A percentile compares a stretch with the other conserved stretches of the same genome.
Evolutionary conservation across 2,329 filamentous ascomycete genomes (phyloP).

Genomic region (Graphiopsis chlorocephala): DNA sequence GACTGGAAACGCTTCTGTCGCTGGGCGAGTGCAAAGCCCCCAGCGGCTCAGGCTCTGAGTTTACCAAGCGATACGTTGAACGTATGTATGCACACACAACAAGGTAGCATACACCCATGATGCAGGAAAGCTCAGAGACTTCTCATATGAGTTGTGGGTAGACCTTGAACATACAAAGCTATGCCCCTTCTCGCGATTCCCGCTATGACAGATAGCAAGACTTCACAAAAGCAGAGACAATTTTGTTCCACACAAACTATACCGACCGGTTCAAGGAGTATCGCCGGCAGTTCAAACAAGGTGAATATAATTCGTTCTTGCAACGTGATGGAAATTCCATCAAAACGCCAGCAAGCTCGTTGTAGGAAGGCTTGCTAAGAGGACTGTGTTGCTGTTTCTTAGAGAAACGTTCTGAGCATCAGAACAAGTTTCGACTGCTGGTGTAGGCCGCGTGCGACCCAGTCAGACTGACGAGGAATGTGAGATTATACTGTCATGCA

Average conservation of each 20-base stretch:
- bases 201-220: background rate
- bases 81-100: background rate
- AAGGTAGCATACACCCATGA: background rate
- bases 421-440: background rate
- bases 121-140: background rate
- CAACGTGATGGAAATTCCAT: slow-evolving; percentile 13
- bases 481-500: background rate
- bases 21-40: background rate
- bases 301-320: slow-evolving; percentile 9
- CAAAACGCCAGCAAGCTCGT: slow-evolving; percentile 18
- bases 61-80: background rate
- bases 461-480: background rate
- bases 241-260: slow-evolving; percentile 14
- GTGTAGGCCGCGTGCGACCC: background rate
- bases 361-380: slow-evolving; percentile 17
- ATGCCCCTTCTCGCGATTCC: background rate
- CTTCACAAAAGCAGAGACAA: background rate
- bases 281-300: slow-evolving; percentile 16
- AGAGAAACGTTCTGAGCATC: background rate
- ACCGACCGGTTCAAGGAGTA: slow-evolving; percentile 11
- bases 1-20: background rate
- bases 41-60: background rate
- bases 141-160: background rate
- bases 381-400: slow-evolving; percentile 16
- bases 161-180: background rate